Conservation (phyloP, 2,329 filamentous ascomycete genomes). For the Paradendryphiella salina region DNA sequence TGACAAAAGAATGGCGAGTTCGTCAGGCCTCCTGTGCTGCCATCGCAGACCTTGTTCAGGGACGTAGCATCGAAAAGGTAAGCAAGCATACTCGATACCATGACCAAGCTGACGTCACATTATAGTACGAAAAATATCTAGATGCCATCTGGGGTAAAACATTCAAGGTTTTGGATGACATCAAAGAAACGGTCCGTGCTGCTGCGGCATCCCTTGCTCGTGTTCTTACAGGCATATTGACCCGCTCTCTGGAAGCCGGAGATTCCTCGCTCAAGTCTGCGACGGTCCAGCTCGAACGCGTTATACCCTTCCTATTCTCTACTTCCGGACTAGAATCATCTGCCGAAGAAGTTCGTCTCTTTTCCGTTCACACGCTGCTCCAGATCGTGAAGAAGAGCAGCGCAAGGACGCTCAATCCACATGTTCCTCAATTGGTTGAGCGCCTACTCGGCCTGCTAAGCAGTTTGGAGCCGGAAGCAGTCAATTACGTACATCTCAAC, state of each 20-base stretch:
- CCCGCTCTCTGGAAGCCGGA: constrained; percentile 81
- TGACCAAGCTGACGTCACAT: constrained; percentile 9
- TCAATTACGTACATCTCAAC: constrained; percentile 92
- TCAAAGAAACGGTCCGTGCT: constrained; percentile 84
- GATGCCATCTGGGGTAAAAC: constrained; percentile 81
- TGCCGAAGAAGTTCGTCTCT: constrained; percentile 82
- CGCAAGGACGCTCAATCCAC: constrained; percentile 75
- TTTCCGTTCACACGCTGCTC: constrained; percentile 77
- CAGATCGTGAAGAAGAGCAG: constrained; percentile 86
- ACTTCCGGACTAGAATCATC: constrained; percentile 86
- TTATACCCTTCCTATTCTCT: constrained; percentile 87
- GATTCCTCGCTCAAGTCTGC: constrained; percentile 68
- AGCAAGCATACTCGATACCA: not conserved
- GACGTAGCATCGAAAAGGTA: constrained; percentile 61
- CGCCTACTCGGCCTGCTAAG: constrained; percentile 81
- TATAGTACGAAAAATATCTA: constrained; percentile 78
- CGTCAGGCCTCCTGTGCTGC: constrained; percentile 91
- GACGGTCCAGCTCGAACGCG: constrained; percentile 78
- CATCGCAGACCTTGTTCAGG: constrained; percentile 83
- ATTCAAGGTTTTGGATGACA: constrained; percentile 92
- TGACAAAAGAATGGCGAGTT: constrained; percentile 91
- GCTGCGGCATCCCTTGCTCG: constrained; percentile 83
- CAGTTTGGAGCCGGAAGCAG: constrained; percentile 81
- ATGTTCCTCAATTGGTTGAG: constrained; percentile 79
- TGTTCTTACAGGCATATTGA: constrained; percentile 79